Evolutionary conservation across 768 basidiomycete species (phyloP), one percentile per base, ranked within the genome.

Genomic region (Dictyophora rubrovolvata): DNA sequence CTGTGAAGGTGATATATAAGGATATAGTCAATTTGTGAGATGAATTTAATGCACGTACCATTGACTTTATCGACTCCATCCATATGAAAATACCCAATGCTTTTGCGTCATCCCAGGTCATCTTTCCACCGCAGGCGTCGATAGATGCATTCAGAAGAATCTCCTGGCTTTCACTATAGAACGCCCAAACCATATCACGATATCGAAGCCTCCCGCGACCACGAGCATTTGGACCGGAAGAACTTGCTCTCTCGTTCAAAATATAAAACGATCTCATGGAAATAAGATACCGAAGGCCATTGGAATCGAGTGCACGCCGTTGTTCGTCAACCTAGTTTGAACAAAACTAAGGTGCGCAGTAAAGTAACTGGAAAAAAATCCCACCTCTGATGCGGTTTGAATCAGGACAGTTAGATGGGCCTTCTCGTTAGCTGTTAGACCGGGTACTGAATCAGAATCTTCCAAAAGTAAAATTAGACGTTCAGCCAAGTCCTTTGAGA

Each of bases 151-250:
- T 74, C 55, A 96, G 69, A 5, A 99, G 70, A 49, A 97, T 69
- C 17, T 88, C 91, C 66, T 99, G 93, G 66, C 85, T 90, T 70
- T 96, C 93, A 67, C 93, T 96, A 65, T 96, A 89, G 68, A 87
- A 94, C 0, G 94, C 95, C 94, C 95, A 99, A 23, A 97, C 78
- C 75, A 97, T 91, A 69, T 99, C 95, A 35, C 96, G 83, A 70
- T 88, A 93, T 20, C 90, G 83, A 51, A 95, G 77, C n/a, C 91
- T 80, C 66, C 86, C 83, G 65, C 90, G 75, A 64, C 81, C 78
- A 36, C 73, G 72, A 14, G 53, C 35, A 14, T 50, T 49, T 34
- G 36, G 48, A 56, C 16, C 14, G 36, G 54, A 28, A 20, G 36
- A 46, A 36, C 37, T 49, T 18, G 78, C 77, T 7, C 89, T 82